Percentiles rank a stretch among this genome's conserved stretches.
These are phyloP conservation scores for Tetrahymena elliotti DNA, from an alignment of 73 alveolate genomes.

Conservation along the genomic window DNA sequence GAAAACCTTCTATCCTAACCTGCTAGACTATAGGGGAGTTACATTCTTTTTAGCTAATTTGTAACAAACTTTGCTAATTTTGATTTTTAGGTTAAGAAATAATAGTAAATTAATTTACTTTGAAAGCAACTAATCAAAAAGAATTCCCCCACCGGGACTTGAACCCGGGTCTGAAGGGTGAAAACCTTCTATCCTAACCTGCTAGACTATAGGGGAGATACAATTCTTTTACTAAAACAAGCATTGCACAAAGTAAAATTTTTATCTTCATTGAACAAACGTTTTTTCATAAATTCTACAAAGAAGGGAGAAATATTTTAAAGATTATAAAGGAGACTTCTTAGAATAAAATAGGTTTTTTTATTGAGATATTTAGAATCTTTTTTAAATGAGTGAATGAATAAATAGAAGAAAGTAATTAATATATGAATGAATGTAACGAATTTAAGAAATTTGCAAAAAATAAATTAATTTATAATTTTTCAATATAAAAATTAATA, in stretches of 20 bases:
- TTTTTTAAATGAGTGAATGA: not conserved
- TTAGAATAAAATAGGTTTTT: too few relatives aligned
- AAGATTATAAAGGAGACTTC: too few relatives aligned
- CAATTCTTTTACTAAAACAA: not conserved
- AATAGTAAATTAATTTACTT: too few relatives aligned
- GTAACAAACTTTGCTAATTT: not conserved
- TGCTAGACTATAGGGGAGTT: not conserved
- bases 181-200: not conserved
- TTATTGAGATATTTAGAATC: not conserved
- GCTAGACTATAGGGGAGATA: not conserved
- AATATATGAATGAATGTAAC: not conserved
- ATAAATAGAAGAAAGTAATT: too few relatives aligned
- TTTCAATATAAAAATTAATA: too few relatives aligned
- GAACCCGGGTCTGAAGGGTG: not conserved
- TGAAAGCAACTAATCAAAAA: too few relatives aligned
- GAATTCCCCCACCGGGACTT: slow-evolving; percentile 1
- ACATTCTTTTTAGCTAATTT: not conserved
- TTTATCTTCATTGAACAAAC: too few relatives aligned
- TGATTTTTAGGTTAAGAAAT: too few relatives aligned
- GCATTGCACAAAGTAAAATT: too few relatives aligned
- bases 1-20: slow-evolving; percentile 1
- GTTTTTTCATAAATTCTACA: not conserved
- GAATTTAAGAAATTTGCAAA: not conserved
- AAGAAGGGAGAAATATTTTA: too few relatives aligned
- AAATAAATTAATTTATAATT: not conserved